Evolutionary conservation across 2,329 filamentous ascomycete species (phyloP), one percentile per base, ranked within the genome.

Genomic region (Furcasterigmium sp.): DNA sequence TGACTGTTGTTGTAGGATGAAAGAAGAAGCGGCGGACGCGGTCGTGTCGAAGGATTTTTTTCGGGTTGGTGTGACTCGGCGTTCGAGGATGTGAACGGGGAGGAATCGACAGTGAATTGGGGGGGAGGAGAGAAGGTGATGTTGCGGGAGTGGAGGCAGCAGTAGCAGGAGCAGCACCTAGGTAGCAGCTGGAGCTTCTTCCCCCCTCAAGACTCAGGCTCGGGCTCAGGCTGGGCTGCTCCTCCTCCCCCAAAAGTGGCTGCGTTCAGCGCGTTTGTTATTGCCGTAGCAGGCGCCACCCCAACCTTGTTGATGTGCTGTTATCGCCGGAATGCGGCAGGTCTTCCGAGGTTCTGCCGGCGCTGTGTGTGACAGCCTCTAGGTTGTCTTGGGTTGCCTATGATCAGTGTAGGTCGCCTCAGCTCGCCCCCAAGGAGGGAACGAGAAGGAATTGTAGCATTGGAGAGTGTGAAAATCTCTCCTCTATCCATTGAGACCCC

Each of bases 281-380:
- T 49, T 32, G 41, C 46, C 44, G 43, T 50, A 50, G 46, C 48
- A 43, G 11, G 25, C 17, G 36, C 29, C 42, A 29, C 38, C 36
- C 46, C 43, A 39, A 37, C 35, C 37, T 46, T 29, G 17, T 42
- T 42, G 41, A 45, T 44, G 35, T 15, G 20, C 29, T 49, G 46
- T 46, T 48, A 46, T 46, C 37, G 46, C 28, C 34, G 41, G 41
- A 48, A 50, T 49, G 41, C 32, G 25, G 17, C 7, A 20, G n/a
- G 15, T 30, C 26, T 5, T 10, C 48, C 46, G 48, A 44, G 42
- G 48, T 46, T 42, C 26, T 42, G 38, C 46, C 48, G 46, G 32
- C 20, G 26, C 25, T 7, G n/a, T 30, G 28, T 39, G 29, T 34
- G 30, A 34, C 30, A 15, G 30, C 30, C 18, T 34, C 30, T 15